Conservation (phyloP, 1,284 basidiomycete genomes). For the Mycosarcoma mackinlayi region DNA sequence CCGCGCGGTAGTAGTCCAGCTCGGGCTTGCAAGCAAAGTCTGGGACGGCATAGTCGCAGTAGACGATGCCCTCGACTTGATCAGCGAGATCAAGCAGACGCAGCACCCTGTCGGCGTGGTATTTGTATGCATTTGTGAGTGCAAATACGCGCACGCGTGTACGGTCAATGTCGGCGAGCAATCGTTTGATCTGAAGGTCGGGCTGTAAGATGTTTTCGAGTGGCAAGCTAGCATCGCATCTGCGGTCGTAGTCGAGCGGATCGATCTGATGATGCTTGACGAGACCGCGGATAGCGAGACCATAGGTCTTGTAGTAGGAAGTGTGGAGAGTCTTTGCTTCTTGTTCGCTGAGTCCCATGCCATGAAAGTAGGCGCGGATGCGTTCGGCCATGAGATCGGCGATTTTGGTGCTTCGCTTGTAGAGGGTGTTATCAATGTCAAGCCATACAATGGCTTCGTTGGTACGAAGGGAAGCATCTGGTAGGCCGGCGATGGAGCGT, state of each 20-base stretch:
- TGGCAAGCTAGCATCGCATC: constrained; percentile 85
- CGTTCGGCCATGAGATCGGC: constrained; percentile 81
- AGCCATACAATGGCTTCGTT: constrained; percentile 75
- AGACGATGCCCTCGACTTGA: constrained; percentile 82
- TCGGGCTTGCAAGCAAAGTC: constrained; percentile 87
- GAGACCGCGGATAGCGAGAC: constrained; percentile 85
- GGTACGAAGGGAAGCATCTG: constrained; percentile 34
- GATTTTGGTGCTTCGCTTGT: constrained; percentile 72
- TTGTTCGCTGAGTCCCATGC: constrained; percentile 76
- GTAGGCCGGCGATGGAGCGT: constrained; percentile 31
- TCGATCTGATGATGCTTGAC: constrained; percentile 83
- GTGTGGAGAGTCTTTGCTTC: constrained; percentile 80
- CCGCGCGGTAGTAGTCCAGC: constrained; percentile 58
- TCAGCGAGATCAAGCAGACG: constrained; percentile 79
- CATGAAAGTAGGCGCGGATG: constrained; percentile 84
- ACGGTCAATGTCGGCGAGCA: constrained; percentile 82
- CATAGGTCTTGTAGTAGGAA: constrained; percentile 80
- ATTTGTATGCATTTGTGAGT: constrained; percentile 65
- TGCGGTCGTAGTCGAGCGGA: constrained; percentile 84
- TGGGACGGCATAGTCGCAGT: constrained; percentile 78
- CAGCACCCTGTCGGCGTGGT: constrained; percentile 85
- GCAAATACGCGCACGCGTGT: constrained; percentile 75
- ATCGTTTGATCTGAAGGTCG: constrained; percentile 74
- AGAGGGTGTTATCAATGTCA: constrained; percentile 88
- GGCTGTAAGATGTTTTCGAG: constrained; percentile 82